Base-by-base conservation (phyloP, 441 rosid genomes). In the Aleurites moluccanus region DNA sequence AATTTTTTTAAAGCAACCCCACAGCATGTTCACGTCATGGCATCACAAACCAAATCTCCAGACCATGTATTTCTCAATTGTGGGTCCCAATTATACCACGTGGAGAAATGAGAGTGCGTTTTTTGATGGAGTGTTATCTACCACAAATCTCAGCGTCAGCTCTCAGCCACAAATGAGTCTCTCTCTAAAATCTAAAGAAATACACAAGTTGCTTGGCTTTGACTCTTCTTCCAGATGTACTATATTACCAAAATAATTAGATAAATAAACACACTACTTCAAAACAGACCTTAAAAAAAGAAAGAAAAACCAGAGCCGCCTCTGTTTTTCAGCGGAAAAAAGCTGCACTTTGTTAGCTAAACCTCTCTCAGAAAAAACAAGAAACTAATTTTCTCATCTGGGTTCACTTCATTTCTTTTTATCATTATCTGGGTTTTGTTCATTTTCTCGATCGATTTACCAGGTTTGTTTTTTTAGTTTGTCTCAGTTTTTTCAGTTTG, bases 111-210 rank as follows among this genome's bases (percentile, higher is more conserved):
- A 62, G 42, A 52, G 13, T 42, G 11, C 18, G 69, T 82, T 69
- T 82, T 83, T 83, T 67, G 88, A 88, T 88, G 86, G 85, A 57
- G 81, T 33, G 9, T 3, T 81, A 33, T 78, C 69, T 74, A 64
- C 91, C 89, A 86, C 91, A 65, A 86, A 66, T 78, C 50, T 15
- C 50, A 44, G 11, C 74, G 14, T 52, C 27, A 33, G 42, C 79
- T 83, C 64, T 81, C 72, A 81, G 79, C 91, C 91, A 83, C 86
- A 75, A 81, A 52, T 6, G 7, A n/a, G 40, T 38, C 40, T 38
- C 40, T 38, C 40, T 38, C 40, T 38, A 1, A 33, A 38, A 38
- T 38, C 40, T 38, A 38, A 38, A 38, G 6, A 38, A 38, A 38
- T 38, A 6, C 8, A 38, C 1, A 4, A n/a, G 64, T 53, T 38